Evolutionary conservation across 331 rosid genomes (phyloP), one percentile per base, ranked within the genome.

Genomic region (Spiraea crenata): DNA sequence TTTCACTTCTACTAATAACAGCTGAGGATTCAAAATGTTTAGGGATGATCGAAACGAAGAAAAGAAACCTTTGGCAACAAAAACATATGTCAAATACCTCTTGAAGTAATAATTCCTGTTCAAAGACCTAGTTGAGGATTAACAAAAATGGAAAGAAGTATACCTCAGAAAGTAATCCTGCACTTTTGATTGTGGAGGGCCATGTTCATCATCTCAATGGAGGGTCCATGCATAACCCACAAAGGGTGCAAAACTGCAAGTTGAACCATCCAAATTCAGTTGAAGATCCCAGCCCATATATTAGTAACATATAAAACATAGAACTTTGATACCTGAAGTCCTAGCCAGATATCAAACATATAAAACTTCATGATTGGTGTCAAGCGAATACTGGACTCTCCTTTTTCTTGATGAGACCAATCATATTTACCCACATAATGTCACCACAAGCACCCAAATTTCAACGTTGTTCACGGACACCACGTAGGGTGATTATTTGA

Each of bases 191-290:
- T 70, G 89, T 90, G 89, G 90, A 69, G 80, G 76, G 51, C 56
- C 51, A 79, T 41, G 72, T 42, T 78, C 85, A 79, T 73, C 76
- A 81, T 77, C 74, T 83, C 77, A 82, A 77, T 82, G 87, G 90
- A 82, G 85, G 96, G 79, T 82, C 92, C 84, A 82, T 72, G 65
- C 47, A 77, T 37, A 73, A 77, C 66, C 88, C 97, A 85, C 85
- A 73, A n/a, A 66, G 92, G 91, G 81, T 76, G 80, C 89, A 90
- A 79, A 83, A 35, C 73, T 82, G 78, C 82, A 78, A 79, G 74
- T 73, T 76, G 85, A 78, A 72, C 83, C 73, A 47, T 25, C 70
- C 57, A 76, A 77, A 37, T 68, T 74, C 65, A 8, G 42, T 46
- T 74, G 75, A 80, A 72, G 67, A 48, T 73, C 73, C 80, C 59